phyloP scores from a whole-genome alignment of 2,329 filamentous ascomycete genomes.

The Diaporthe aspalathi region DNA sequence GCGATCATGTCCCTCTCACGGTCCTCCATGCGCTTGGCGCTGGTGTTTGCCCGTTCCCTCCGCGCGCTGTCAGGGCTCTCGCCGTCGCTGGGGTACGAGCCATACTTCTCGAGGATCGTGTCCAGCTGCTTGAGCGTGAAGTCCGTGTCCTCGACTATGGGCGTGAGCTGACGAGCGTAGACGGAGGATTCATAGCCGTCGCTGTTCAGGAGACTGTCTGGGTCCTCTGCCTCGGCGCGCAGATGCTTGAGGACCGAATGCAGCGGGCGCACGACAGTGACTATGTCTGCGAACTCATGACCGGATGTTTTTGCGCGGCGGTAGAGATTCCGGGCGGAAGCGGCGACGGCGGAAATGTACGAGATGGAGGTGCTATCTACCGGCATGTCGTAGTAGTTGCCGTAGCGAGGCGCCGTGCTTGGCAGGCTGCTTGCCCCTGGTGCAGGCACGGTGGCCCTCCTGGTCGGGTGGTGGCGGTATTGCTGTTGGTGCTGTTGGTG shows the following conservation, averaged over 20 bases:
- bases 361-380: conserved; percentile 48
- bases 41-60: conserved; percentile 46
- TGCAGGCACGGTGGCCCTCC: conserved; percentile 3
- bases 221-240: conserved; percentile 67
- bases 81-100: conserved; percentile 37
- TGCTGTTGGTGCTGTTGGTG: background rate
- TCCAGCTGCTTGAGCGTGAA: conserved; percentile 67
- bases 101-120: conserved; percentile 61
- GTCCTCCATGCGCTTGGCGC: conserved; percentile 46
- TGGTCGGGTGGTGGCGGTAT: background rate
- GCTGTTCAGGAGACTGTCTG: conserved; percentile 65
- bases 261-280: conserved; percentile 62
- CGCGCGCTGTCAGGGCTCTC: conserved; percentile 40
- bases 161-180: conserved; percentile 61
- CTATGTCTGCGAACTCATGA: conserved; percentile 61
- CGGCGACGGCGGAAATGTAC: conserved; percentile 67
- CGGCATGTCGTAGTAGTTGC: conserved; percentile 45
- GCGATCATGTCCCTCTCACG: conserved; percentile 54
- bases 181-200: conserved; percentile 49
- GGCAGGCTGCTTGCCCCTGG: conserved; percentile 27
- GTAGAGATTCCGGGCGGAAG: conserved; percentile 66
- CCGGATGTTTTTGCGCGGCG: conserved; percentile 63
- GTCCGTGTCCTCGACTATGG: conserved; percentile 66
- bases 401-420: conserved; percentile 27
- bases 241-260: conserved; percentile 69